Evolutionary conservation across 768 basidiomycete genomes (phyloP).

Genomic region (Austroboletus festivus): DNA sequence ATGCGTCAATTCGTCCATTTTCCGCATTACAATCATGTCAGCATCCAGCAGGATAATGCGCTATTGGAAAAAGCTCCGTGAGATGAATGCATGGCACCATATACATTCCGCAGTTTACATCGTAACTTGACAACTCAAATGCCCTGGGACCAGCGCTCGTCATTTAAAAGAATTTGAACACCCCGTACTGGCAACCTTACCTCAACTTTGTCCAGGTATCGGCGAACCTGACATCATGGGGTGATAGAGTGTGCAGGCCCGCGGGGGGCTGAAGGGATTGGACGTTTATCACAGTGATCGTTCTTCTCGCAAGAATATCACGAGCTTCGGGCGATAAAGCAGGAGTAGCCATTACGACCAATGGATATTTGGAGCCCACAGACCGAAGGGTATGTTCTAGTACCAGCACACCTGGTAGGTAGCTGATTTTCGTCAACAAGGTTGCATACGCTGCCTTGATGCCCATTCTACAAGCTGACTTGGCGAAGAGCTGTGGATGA

Average conservation of each 20-base stretch:
- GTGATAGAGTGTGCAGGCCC: conserved; percentile 34
- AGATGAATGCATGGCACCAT: background rate
- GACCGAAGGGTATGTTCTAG: conserved; percentile 49
- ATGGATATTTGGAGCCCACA: conserved; percentile 64
- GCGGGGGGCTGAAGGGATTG: conserved; percentile 52
- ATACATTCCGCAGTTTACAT: conserved; percentile 40
- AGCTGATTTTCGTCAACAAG: conserved; percentile 64
- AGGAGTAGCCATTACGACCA: conserved; percentile 75
- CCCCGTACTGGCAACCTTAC: conserved; percentile 25
- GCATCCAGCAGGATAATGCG: conserved; percentile 79
- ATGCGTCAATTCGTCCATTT: conserved; percentile 77
- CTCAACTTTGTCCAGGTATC: conserved; percentile 68
- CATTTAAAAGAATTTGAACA: conserved; percentile 23
- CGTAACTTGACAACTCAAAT: conserved; percentile 67
- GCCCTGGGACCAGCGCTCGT: conserved; percentile 36
- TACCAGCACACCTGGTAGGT: conserved; percentile 56
- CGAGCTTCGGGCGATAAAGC: conserved; percentile 49
- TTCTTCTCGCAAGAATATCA: conserved; percentile 47
- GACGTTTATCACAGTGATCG: conserved; percentile 58
- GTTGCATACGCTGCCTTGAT: conserved; percentile 66
- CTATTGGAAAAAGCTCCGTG: conserved; percentile 35
- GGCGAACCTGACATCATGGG: conserved; percentile 46
- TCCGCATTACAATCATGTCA: conserved; percentile 80
- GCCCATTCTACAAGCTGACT: conserved; percentile 36
- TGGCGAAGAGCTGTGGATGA: too few relatives aligned